Evolutionary conservation across 192 early-diverging fungal genomes (phyloP).

Genomic region (Geranomyces variabilis): DNA sequence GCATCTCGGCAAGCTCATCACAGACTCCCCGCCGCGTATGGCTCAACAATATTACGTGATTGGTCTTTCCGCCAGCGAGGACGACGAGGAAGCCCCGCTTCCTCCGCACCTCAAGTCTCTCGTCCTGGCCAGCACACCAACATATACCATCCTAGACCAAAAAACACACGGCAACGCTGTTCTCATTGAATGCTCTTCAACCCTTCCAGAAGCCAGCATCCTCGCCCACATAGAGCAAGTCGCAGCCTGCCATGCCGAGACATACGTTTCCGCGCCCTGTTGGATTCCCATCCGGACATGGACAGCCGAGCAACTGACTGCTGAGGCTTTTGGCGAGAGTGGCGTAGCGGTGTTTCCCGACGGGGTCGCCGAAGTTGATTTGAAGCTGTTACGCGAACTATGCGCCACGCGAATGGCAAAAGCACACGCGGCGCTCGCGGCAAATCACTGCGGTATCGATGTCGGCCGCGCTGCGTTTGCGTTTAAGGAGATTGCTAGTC

Average conservation of each 20-base stretch:
- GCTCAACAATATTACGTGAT: too few species aligned
- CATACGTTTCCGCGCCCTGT: conserved; percentile 21
- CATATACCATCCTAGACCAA: not conserved
- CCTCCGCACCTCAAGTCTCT: too few species aligned
- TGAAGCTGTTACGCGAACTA: not conserved
- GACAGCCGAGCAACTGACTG: not conserved
- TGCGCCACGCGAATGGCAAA: not conserved
- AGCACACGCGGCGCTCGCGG: conserved; percentile 4
- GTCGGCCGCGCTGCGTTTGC: conserved; percentile 23
- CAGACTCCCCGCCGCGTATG: too few species aligned
- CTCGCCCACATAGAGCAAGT: not conserved
- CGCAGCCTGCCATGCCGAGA: conserved; percentile 9
- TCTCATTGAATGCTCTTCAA: conserved; percentile 10
- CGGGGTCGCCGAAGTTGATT: not conserved
- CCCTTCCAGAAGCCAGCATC: not conserved
- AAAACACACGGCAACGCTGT: conserved; percentile 1
- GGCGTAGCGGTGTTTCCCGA: not conserved
- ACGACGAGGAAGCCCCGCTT: too few species aligned
- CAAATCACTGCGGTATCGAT: not conserved
- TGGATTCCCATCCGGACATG: conserved; percentile 19
- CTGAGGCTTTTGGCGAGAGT: not conserved
- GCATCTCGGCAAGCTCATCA: too few species aligned
- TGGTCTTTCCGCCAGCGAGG: too few species aligned
- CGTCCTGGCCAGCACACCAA: too few species aligned
- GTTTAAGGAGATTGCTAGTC: conserved; percentile 21